phyloP scores from a whole-genome alignment of 768 basidiomycete genomes.

The Kwoniella sp. region DNA sequence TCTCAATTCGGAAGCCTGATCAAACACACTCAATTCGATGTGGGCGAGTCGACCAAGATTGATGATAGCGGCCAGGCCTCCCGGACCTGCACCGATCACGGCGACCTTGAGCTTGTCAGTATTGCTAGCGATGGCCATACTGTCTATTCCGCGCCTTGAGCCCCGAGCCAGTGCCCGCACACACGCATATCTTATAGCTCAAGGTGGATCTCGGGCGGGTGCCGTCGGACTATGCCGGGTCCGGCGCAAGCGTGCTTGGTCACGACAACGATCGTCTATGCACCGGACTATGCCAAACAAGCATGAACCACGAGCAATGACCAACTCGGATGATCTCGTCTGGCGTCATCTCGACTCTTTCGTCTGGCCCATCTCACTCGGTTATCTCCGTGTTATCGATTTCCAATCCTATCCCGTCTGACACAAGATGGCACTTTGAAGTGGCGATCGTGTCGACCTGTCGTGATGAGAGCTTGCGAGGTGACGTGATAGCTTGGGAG shows the following conservation, averaged over 20 bases:
- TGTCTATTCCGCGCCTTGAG: too few relatives aligned
- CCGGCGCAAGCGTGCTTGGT: too few relatives aligned
- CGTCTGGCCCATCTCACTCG: background rate
- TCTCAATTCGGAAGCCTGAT: slow-evolving; percentile 29
- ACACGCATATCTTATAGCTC: too few relatives aligned
- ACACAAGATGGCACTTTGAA: too few relatives aligned
- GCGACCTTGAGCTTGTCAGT: slow-evolving; percentile 12
- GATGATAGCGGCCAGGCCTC: slow-evolving; percentile 28
- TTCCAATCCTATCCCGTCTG: slow-evolving; percentile 3
- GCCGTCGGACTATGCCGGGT: too few relatives aligned
- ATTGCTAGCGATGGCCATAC: background rate
- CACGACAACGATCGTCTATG: too few relatives aligned
- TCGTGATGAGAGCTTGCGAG: too few relatives aligned
- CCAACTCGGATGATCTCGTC: background rate
- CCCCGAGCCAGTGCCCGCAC: too few relatives aligned
- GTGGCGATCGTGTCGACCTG: too few relatives aligned
- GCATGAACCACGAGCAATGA: too few relatives aligned
- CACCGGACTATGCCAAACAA: background rate
- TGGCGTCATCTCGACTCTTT: slow-evolving; percentile 1
- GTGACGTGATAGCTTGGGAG: too few relatives aligned
- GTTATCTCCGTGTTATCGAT: slow-evolving; percentile 4
- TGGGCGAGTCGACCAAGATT: slow-evolving; percentile 10
- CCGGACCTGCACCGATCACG: slow-evolving; percentile 38
- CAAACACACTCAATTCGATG: slow-evolving; percentile 26
- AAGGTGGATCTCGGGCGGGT: too few relatives aligned